Conservation (phyloP, 2,329 filamentous ascomycete species). For the Tolypocladium album region DNA sequence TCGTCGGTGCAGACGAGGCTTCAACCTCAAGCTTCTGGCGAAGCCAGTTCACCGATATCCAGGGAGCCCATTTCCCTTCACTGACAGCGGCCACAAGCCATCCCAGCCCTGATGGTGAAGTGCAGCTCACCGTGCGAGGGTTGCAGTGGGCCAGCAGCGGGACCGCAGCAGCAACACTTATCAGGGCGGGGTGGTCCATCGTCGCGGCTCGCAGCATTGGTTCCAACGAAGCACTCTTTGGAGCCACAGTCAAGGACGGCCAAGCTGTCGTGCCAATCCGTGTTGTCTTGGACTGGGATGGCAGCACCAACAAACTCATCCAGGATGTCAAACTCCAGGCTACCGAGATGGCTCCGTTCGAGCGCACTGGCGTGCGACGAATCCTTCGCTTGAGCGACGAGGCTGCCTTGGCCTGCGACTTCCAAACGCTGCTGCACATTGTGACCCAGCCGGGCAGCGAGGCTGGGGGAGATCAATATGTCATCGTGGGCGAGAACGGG, state of each 20-base stretch:
- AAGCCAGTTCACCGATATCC: slow-evolving; percentile 1
- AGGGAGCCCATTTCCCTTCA: slow-evolving; percentile 2
- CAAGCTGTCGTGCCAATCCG: slow-evolving; percentile 8
- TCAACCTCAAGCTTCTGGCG: slow-evolving; percentile 2
- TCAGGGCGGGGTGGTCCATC: slow-evolving; percentile 15
- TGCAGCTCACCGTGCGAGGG: background rate
- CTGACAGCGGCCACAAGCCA: background rate
- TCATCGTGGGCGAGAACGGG: background rate
- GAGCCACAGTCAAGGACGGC: slow-evolving; percentile 9
- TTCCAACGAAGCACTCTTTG: slow-evolving; percentile 18
- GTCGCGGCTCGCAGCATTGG: slow-evolving; percentile 23
- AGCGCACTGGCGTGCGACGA: slow-evolving; percentile 15
- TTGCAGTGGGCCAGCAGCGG: background rate
- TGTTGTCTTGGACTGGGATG: slow-evolving; percentile 3
- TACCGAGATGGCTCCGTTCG: slow-evolving; percentile 13
- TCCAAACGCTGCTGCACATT: slow-evolving; percentile 7
- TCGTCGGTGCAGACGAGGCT: background rate
- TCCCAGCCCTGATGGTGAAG: background rate
- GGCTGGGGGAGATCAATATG: background rate
- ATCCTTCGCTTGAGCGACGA: slow-evolving; percentile 11
- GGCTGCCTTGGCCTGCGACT: slow-evolving; percentile 6
- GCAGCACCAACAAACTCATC: slow-evolving; percentile 4
- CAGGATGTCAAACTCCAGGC: slow-evolving; percentile 11
- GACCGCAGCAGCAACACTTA: background rate
- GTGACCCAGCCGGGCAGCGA: background rate